Percentiles rank a stretch among this genome's conserved stretches.
Evolutionary conservation across 1,284 basidiomycete species (phyloP).

Genomic region (Trametes pubescens): DNA sequence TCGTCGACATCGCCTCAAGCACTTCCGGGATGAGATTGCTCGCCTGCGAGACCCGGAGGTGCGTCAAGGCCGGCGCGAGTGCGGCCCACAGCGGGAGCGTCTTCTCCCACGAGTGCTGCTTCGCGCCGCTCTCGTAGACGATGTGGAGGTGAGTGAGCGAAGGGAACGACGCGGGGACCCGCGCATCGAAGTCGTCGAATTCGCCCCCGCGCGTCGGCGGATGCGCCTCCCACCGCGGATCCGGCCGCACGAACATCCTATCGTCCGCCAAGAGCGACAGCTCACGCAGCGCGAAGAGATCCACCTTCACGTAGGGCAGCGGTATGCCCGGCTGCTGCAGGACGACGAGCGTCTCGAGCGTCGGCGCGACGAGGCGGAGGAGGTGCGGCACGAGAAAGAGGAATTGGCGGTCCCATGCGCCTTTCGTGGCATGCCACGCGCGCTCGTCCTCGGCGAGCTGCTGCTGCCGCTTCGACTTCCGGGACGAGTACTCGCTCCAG

Average conservation of each 20-base stretch:
- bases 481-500: conserved; percentile 23
- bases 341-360: conserved; percentile 23
- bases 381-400: conserved; percentile 24
- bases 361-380: conserved; percentile 28
- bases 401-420: conserved; percentile 31
- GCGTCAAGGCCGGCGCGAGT: conserved; percentile 25
- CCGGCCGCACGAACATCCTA: conserved; percentile 18
- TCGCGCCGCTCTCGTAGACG: conserved; percentile 28
- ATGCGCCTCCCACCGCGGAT: conserved; percentile 5
- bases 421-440: conserved; percentile 25
- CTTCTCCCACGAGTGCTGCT: conserved; percentile 23
- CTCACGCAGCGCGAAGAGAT: conserved; percentile 22
- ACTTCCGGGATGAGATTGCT: conserved; percentile 26
- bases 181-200: not conserved
- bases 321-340: conserved; percentile 19
- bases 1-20: conserved; percentile 13
- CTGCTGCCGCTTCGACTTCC: conserved; percentile 12
- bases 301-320: conserved; percentile 16
- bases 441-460: conserved; percentile 22
- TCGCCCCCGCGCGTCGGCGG: not conserved
- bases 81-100: conserved; percentile 24
- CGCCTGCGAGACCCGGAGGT: conserved; percentile 27
- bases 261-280: conserved; percentile 27
- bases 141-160: conserved; percentile 29
- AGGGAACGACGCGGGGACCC: conserved; percentile 14